Conservation (phyloP, 306 rosid species). For the Quillaja saponaria region DNA sequence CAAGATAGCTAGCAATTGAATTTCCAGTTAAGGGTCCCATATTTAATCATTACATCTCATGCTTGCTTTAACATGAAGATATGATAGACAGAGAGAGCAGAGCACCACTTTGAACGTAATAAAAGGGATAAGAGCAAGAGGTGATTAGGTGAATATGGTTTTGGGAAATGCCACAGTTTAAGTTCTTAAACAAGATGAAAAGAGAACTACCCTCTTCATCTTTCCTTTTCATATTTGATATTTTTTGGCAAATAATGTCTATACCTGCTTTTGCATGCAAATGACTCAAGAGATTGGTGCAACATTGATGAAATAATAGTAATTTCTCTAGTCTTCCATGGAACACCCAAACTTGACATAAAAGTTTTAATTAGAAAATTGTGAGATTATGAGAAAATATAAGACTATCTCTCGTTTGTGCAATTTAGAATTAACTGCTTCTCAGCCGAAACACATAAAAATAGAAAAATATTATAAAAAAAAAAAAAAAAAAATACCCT, state of each 20-base stretch:
- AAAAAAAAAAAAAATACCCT: too few species aligned
- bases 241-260: conserved; percentile 37
- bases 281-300: too few species aligned
- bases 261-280: neutral
- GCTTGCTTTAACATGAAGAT: conserved; percentile 56
- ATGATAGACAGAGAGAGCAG: conserved; percentile 44
- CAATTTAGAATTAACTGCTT: too few species aligned
- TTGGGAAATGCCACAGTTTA: conserved; percentile 45
- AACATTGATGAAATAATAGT: too few species aligned
- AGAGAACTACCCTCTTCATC: conserved; percentile 16
- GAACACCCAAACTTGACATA: too few species aligned
- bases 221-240: conserved; percentile 33
- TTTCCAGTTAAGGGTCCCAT: conserved; percentile 49
- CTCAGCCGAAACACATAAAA: too few species aligned
- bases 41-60: conserved; percentile 52
- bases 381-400: too few species aligned
- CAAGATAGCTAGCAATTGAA: conserved; percentile 35
- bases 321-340: too few species aligned
- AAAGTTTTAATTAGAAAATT: too few species aligned
- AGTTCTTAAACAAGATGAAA: conserved; percentile 4
- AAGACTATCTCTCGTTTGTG: too few species aligned
- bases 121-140: conserved; percentile 30
- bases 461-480: too few species aligned
- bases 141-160: conserved; percentile 23
- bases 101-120: conserved; percentile 37